Conservation (phyloP, 2,329 filamentous ascomycete genomes). For the Sclerotinia subarctica region DNA sequence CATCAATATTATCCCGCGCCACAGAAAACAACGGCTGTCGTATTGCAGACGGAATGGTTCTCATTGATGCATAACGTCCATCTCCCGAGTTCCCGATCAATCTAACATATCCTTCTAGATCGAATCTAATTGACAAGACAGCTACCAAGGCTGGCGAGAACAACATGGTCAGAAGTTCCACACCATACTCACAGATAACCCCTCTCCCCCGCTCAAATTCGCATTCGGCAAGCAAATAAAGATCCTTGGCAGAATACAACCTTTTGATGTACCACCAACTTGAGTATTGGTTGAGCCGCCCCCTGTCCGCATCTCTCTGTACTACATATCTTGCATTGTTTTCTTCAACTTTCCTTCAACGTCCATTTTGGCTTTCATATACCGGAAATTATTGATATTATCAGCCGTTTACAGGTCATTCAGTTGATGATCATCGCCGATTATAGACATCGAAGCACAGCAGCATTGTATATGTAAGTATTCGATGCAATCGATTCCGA, state of each 20-base stretch:
- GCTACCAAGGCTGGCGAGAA: conserved; percentile 2
- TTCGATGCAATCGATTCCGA: conserved; percentile 7
- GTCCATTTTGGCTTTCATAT: neutral
- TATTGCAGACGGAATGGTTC: conserved; percentile 9
- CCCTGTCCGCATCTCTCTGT: neutral
- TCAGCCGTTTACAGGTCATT: neutral
- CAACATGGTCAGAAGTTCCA: neutral
- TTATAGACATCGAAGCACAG: neutral
- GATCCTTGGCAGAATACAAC: conserved; percentile 10
- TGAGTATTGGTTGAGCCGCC: conserved; percentile 4
- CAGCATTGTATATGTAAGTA: neutral
- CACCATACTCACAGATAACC: conserved; percentile 10
- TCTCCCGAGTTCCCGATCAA: neutral
- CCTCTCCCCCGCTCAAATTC: conserved; percentile 8
- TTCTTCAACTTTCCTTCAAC: conserved; percentile 6
- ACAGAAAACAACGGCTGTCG: neutral
- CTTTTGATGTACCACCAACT: conserved; percentile 6
- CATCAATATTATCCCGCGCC: conserved; percentile 11
- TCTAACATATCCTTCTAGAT: conserved; percentile 7
- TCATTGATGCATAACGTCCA: conserved; percentile 1
- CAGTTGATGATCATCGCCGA: conserved; percentile 5
- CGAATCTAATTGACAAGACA: neutral
- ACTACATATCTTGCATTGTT: neutral
- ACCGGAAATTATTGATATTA: neutral
- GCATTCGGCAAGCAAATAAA: conserved; percentile 3